Conservation (phyloP, 352 stramenopile genomes). For the Aphanomyces cochlioides region DNA sequence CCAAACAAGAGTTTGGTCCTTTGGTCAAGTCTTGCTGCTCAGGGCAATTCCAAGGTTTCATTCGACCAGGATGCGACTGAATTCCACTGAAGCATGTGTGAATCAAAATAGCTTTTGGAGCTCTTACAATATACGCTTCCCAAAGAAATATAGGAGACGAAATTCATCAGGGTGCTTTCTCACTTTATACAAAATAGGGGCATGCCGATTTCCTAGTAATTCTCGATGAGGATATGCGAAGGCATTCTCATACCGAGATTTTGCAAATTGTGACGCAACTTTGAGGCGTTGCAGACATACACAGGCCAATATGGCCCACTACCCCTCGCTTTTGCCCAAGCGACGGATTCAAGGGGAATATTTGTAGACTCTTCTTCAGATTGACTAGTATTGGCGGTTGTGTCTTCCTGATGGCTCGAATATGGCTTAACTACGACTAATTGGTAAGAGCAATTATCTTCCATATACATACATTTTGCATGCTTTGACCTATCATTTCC, state of each 20-base stretch:
- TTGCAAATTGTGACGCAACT: neutral
- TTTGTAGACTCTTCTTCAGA: neutral
- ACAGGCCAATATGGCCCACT: conserved; percentile 10
- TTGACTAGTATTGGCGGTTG: neutral
- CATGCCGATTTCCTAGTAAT: conserved; percentile 3
- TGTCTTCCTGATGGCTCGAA: neutral
- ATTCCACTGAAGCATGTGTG: neutral
- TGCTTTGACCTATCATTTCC: too few relatives aligned
- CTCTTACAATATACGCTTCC: conserved; percentile 8
- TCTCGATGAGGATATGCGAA: neutral
- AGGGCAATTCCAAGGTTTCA: conserved; percentile 8
- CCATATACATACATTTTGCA: too few relatives aligned
- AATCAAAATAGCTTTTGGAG: neutral
- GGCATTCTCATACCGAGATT: neutral
- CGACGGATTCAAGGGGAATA: neutral
- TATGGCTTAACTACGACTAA: neutral
- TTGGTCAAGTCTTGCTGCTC: neutral
- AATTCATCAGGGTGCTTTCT: neutral
- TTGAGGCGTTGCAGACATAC: conserved; percentile 5
- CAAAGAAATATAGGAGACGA: conserved; percentile 8
- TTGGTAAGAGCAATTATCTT: too few relatives aligned
- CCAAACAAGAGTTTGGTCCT: conserved; percentile 3
- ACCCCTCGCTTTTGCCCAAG: neutral
- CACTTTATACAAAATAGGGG: neutral
- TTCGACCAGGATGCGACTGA: neutral